Conservation (phyloP, 495 filamentous ascomycete genomes). For the Glonium stellatum region DNA sequence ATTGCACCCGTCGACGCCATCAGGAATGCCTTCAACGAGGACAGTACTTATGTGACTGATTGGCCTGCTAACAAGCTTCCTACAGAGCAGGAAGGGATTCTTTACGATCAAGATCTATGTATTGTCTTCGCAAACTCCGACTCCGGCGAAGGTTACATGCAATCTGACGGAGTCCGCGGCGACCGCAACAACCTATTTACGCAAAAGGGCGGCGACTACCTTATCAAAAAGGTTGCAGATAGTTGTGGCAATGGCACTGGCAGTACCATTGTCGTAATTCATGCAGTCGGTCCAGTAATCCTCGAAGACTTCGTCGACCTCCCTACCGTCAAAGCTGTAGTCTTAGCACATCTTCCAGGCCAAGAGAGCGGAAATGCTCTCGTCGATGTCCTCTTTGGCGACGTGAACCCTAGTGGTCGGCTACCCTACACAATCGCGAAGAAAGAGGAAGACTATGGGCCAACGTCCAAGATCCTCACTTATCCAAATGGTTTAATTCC, state of each 20-base stretch:
- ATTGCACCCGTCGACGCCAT: slow-evolving; percentile 64
- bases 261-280: slow-evolving; percentile 75
- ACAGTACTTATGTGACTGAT: slow-evolving; percentile 52
- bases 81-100: slow-evolving; percentile 38
- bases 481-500: slow-evolving; percentile 64
- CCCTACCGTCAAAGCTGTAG: slow-evolving; percentile 68
- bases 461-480: slow-evolving; percentile 67
- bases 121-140: slow-evolving; percentile 58
- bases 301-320: slow-evolving; percentile 80
- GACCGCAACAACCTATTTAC: slow-evolving; percentile 77
- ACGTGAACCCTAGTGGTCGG: slow-evolving; percentile 76
- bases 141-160: slow-evolving; percentile 60
- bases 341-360: slow-evolving; percentile 83
- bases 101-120: slow-evolving; percentile 57
- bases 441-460: slow-evolving; percentile 72
- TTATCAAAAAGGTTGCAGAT: slow-evolving; percentile 63
- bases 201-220: slow-evolving; percentile 68
- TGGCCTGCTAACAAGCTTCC: slow-evolving; percentile 53
- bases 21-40: slow-evolving; percentile 50
- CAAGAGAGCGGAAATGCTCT: slow-evolving; percentile 86
- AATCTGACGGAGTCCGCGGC: slow-evolving; percentile 54
- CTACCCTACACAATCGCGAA: slow-evolving; percentile 90
- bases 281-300: slow-evolving; percentile 81
- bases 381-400: slow-evolving; percentile 76
- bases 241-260: slow-evolving; percentile 61